phyloP scores from a whole-genome alignment of 352 stramenopile species.

The Globisporangium paddicum region DNA sequence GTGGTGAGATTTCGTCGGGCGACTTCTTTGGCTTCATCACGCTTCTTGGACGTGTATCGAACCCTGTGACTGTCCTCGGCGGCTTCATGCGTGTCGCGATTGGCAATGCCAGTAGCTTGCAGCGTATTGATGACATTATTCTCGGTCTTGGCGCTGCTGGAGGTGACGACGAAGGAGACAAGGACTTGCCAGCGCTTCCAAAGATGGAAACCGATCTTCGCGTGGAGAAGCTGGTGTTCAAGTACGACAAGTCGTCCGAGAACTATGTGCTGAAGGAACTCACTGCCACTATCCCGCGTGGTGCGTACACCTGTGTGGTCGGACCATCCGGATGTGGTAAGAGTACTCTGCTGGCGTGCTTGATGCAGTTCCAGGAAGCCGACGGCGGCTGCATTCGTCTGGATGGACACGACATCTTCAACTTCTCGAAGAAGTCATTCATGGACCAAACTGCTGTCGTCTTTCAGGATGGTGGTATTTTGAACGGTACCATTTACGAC shows the following conservation, averaged over 20 bases:
- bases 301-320: constrained; percentile 83
- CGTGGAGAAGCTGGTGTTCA: constrained; percentile 80
- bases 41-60: constrained; percentile 74
- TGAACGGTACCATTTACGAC: constrained; percentile 87
- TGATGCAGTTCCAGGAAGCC: constrained; percentile 88
- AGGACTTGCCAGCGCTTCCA: constrained; percentile 61
- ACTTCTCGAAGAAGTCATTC: constrained; percentile 84
- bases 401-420: constrained; percentile 80
- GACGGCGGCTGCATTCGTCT: constrained; percentile 77
- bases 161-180: constrained; percentile 44
- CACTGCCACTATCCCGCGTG: constrained; percentile 58
- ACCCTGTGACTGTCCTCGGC: constrained; percentile 74
- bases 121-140: constrained; percentile 85
- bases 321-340: constrained; percentile 84
- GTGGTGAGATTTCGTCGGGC: constrained; percentile 55
- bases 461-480: constrained; percentile 84
- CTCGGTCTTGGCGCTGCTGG: constrained; percentile 39
- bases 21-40: constrained; percentile 86
- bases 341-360: constrained; percentile 79
- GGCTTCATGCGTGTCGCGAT: constrained; percentile 89
- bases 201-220: constrained; percentile 84
- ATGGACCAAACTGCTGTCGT: constrained; percentile 86
- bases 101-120: constrained; percentile 80
- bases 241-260: constrained; percentile 82
- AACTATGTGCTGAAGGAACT: constrained; percentile 83